A percentile compares a stretch with the other conserved stretches of the same genome.
phyloP scores from a whole-genome alignment of 495 filamentous ascomycete species.

The Sphaerosporella brunnea region DNA sequence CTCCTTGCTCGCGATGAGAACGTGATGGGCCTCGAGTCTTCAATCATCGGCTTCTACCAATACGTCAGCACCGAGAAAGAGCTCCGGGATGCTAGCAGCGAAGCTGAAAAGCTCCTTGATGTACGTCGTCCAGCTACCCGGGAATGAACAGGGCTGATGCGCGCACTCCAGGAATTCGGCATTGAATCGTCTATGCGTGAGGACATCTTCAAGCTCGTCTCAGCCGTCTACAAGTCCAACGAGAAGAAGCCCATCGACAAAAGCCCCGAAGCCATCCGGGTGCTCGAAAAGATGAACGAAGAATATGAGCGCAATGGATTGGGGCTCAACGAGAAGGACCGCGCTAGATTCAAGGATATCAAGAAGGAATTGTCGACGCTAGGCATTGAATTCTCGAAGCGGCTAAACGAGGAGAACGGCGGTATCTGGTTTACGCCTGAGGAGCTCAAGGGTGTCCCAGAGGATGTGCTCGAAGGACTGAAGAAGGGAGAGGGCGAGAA shows the following conservation, averaged over 20 bases:
- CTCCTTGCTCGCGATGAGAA: slow-evolving; percentile 55
- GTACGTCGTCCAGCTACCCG: slow-evolving; percentile 9
- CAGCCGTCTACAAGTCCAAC: slow-evolving; percentile 34
- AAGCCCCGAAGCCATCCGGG: slow-evolving; percentile 33
- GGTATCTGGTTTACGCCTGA: slow-evolving; percentile 42
- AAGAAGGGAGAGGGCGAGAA: slow-evolving; percentile 57
- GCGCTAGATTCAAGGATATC: slow-evolving; percentile 47
- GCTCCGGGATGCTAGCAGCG: slow-evolving; percentile 45
- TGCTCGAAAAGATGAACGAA: slow-evolving; percentile 43
- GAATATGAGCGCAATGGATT: slow-evolving; percentile 40
- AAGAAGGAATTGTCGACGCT: slow-evolving; percentile 44
- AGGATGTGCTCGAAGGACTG: slow-evolving; percentile 38
- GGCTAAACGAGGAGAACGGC: slow-evolving; percentile 43
- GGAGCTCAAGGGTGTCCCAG: slow-evolving; percentile 41
- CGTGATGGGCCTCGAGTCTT: slow-evolving; percentile 21
- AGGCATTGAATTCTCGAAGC: slow-evolving; percentile 40
- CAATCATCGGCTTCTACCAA: slow-evolving; percentile 49
- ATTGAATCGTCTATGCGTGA: slow-evolving; percentile 45
- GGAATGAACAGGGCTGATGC: not conserved
- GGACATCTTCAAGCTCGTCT: slow-evolving; percentile 41
- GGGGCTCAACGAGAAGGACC: slow-evolving; percentile 36
- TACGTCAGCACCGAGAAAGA: slow-evolving; percentile 51
- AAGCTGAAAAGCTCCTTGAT: slow-evolving; percentile 43
- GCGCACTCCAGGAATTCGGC: slow-evolving; percentile 30
- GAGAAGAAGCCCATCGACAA: slow-evolving; percentile 30